Conservation (phyloP, 176 grass and related monocot genomes). For the Puccinellia tenuiflora region DNA sequence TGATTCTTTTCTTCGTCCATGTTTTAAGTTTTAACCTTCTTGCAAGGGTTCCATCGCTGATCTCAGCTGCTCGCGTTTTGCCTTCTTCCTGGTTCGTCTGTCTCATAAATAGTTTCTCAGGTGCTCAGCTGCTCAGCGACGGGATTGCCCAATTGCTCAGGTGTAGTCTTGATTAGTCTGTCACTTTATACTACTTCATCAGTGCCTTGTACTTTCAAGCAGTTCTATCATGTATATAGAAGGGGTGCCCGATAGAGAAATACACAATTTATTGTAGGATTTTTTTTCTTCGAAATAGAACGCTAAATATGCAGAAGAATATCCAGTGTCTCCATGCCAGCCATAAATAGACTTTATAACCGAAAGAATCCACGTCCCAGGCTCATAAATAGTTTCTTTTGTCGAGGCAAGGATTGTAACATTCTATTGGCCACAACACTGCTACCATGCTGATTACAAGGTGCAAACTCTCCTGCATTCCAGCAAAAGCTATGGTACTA, state of each 20-base stretch:
- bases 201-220: neutral
- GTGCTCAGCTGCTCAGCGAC: too few species aligned
- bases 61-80: too few species aligned
- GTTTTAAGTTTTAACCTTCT: neutral
- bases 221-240: neutral
- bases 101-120: too few species aligned
- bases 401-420: neutral
- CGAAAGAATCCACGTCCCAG: neutral
- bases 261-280: too few species aligned
- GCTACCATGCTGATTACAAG: neutral
- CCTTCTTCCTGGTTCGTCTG: too few species aligned
- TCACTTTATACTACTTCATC: neutral
- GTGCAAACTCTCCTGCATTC: neutral
- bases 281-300: too few species aligned
- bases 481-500: neutral
- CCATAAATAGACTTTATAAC: neutral
- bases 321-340: neutral
- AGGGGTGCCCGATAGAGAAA: neutral
- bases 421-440: neutral
- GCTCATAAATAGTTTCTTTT: neutral
- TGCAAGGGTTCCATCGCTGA: neutral
- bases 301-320: neutral
- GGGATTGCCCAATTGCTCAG: too few species aligned
- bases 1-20: neutral
- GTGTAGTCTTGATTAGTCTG: neutral